Conservation (phyloP, 1,284 basidiomycete genomes). For the Leccinum proliferum region DNA sequence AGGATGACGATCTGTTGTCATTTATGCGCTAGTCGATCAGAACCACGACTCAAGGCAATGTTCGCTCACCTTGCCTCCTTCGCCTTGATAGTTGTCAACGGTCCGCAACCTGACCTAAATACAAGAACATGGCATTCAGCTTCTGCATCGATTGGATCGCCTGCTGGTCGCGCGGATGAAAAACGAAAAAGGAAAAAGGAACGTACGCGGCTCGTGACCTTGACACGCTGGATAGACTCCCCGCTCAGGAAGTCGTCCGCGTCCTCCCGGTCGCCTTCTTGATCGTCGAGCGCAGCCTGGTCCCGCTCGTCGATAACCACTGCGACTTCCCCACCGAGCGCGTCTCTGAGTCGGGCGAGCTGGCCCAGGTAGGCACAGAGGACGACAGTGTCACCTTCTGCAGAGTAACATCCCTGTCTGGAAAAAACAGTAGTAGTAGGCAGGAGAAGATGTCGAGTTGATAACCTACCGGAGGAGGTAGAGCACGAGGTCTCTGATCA, state of each 20-base stretch:
- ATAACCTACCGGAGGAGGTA: slow-evolving; percentile 51
- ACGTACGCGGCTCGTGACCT: slow-evolving; percentile 43
- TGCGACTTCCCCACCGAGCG: slow-evolving; percentile 43
- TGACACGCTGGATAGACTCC: slow-evolving; percentile 38
- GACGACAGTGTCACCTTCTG: slow-evolving; percentile 67
- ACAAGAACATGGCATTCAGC: not conserved
- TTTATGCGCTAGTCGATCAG: not conserved
- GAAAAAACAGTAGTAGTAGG: not conserved
- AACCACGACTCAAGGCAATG: not conserved
- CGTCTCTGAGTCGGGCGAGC: slow-evolving; percentile 51
- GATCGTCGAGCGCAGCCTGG: slow-evolving; percentile 47
- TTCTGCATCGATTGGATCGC: not conserved
- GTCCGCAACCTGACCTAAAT: slow-evolving; percentile 61
- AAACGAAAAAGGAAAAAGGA: not conserved
- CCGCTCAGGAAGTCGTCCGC: slow-evolving; percentile 26
- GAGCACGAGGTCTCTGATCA: slow-evolving; percentile 66
- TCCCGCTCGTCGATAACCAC: slow-evolving; percentile 70
- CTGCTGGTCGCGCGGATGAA: not conserved
- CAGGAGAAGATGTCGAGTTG: not conserved
- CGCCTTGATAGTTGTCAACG: slow-evolving; percentile 73
- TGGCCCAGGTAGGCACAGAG: slow-evolving; percentile 75
- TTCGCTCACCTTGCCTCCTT: slow-evolving; percentile 47
- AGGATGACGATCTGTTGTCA: slow-evolving; percentile 52
- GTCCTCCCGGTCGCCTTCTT: slow-evolving; percentile 36
- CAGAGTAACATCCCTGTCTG: slow-evolving; percentile 53